A percentile compares a stretch with the other conserved stretches of the same genome.
phyloP scores from a whole-genome alignment of 768 basidiomycete species.

The Suillus occidentalis region DNA sequence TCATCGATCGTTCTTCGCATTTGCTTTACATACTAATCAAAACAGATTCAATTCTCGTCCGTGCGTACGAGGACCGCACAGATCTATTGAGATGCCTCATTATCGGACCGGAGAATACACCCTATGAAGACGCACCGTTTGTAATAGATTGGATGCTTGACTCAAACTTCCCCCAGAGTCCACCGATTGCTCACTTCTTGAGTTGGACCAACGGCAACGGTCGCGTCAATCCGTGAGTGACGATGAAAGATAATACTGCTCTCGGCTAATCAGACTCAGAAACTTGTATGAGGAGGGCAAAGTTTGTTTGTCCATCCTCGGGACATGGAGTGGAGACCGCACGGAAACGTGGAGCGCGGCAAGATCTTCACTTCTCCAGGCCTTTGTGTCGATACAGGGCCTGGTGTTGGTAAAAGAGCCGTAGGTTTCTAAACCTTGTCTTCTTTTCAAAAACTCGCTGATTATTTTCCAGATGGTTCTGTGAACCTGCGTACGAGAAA shows the following conservation, averaged over 20 bases:
- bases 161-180: slow-evolving; percentile 78
- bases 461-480: slow-evolving; percentile 64
- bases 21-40: slow-evolving; percentile 2
- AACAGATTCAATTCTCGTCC: slow-evolving; percentile 82
- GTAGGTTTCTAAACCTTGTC: slow-evolving; percentile 44
- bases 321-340: slow-evolving; percentile 89
- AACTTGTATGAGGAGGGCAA: slow-evolving; percentile 96
- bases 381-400: slow-evolving; percentile 92
- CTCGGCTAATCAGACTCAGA: slow-evolving; percentile 35
- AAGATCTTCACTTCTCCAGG: slow-evolving; percentile 86
- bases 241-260: background rate
- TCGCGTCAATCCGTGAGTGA: slow-evolving; percentile 79
- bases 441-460: slow-evolving; percentile 6
- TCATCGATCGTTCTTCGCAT: slow-evolving; percentile 1
- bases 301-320: slow-evolving; percentile 88
- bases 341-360: slow-evolving; percentile 85
- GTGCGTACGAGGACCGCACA: slow-evolving; percentile 85
- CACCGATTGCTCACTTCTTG: slow-evolving; percentile 86
- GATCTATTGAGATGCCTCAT: slow-evolving; percentile 89
- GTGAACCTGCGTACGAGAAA: slow-evolving; percentile 93
- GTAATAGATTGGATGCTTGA: slow-evolving; percentile 93
- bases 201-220: slow-evolving; percentile 97
- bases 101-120: slow-evolving; percentile 90
- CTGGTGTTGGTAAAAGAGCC: slow-evolving; percentile 91
- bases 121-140: slow-evolving; percentile 94